Percentiles rank a stretch among this genome's conserved stretches.
Evolutionary conservation across 768 basidiomycete species (phyloP).

Genomic region (Cystoderma amianthinum): DNA sequence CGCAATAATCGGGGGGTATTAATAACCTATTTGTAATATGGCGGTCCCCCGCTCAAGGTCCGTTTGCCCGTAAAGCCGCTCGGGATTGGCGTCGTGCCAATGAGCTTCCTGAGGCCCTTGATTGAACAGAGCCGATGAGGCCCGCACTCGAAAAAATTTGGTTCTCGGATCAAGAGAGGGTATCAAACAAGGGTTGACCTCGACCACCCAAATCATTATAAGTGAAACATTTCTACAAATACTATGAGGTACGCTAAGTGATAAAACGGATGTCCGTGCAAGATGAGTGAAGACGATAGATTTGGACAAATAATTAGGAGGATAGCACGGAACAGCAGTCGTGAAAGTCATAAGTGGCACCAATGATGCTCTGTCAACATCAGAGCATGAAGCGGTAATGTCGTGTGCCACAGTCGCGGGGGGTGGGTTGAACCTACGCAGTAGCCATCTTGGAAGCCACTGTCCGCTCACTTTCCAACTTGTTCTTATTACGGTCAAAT

Average conservation of each 20-base stretch:
- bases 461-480: conserved; percentile 84
- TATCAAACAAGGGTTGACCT: no score
- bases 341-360: not conserved
- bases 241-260: not conserved
- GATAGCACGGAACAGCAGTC: not conserved
- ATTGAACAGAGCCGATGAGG: not conserved
- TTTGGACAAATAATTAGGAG: not conserved
- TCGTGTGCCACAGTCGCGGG: no score
- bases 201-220: no score
- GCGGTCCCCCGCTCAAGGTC: conserved; percentile 4
- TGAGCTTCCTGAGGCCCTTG: not conserved
- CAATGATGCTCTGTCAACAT: no score
- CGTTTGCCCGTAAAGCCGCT: not conserved
- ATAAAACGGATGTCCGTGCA: no score
- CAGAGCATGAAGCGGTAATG: no score
- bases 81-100: not conserved
- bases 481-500: conserved; percentile 81
- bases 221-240: not conserved
- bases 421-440: conserved; percentile 40
- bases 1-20: no score
- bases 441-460: conserved; percentile 82
- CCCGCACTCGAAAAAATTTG: not conserved
- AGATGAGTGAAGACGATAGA: not conserved
- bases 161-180: not conserved
- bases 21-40: no score